Conservation (phyloP, 345 rosid genomes). For the Pistacia vera region DNA sequence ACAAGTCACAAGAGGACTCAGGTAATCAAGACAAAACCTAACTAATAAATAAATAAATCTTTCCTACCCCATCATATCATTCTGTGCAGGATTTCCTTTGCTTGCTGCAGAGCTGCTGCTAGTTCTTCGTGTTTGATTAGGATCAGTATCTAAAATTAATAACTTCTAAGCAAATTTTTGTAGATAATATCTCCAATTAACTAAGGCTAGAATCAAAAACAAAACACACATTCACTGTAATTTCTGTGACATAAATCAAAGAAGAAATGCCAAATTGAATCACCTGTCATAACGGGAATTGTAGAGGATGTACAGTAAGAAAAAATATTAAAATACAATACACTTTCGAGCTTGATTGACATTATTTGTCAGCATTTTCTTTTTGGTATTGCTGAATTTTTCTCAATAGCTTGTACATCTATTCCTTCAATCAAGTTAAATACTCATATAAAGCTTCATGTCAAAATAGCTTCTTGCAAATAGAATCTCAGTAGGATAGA, state of each 20-base stretch:
- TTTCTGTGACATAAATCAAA: background rate
- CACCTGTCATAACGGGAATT: background rate
- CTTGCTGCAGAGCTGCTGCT: conserved; percentile 83
- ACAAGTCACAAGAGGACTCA: background rate
- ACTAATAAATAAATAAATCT: background rate
- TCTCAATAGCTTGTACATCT: conserved; percentile 69
- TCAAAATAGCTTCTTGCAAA: background rate
- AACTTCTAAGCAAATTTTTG: conserved; percentile 3
- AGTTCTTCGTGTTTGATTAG: conserved; percentile 67
- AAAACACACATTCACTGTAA: background rate
- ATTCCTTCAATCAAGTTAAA: conserved; percentile 73
- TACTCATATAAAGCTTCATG: conserved; percentile 37
- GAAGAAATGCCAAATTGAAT: background rate
- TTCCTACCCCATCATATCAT: conserved; percentile 65
- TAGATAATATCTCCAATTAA: background rate
- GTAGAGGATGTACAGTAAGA: background rate
- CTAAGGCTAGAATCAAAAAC: background rate
- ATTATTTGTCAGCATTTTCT: conserved; percentile 89
- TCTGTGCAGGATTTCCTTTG: conserved; percentile 57
- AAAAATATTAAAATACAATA: conserved; percentile 18
- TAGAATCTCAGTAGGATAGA: conserved; percentile 7
- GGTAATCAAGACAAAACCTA: background rate
- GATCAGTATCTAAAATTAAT: conserved; percentile 16
- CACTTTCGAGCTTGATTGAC: conserved; percentile 89
- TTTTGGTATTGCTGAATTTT: conserved; percentile 67